Evolutionary conservation across 805 yeast genomes (phyloP).

Genomic region (Starmerella cellae): DNA sequence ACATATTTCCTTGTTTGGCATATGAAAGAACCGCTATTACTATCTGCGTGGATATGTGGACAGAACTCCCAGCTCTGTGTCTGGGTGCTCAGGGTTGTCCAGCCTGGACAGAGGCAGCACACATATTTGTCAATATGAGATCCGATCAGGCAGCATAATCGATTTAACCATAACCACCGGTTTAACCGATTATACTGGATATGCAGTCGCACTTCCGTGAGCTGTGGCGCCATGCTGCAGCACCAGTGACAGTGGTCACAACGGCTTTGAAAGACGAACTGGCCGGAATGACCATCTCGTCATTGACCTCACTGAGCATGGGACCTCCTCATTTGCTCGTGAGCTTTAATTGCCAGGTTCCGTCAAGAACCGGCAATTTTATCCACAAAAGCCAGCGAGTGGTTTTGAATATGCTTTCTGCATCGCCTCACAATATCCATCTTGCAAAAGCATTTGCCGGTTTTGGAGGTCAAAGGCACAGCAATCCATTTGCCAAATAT

Average conservation of each 20-base stretch:
- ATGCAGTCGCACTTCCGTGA: slow-evolving; percentile 10
- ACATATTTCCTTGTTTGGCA: too few relatives aligned
- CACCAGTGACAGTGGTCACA: slow-evolving; percentile 49
- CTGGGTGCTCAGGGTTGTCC: too few relatives aligned
- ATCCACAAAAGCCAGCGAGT: slow-evolving; percentile 40
- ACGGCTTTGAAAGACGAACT: slow-evolving; percentile 33
- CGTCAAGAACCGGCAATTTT: slow-evolving; percentile 63
- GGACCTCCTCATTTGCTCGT: slow-evolving; percentile 56
- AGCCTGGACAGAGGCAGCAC: too few relatives aligned
- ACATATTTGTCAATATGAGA: too few relatives aligned
- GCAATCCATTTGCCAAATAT: slow-evolving; percentile 26
- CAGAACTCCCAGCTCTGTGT: too few relatives aligned
- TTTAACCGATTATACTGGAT: too few relatives aligned
- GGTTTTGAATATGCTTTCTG: slow-evolving; percentile 66
- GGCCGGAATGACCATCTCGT: slow-evolving; percentile 70
- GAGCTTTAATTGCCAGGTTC: slow-evolving; percentile 76
- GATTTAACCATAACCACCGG: too few relatives aligned
- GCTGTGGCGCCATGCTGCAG: slow-evolving; percentile 34
- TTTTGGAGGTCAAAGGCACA: slow-evolving; percentile 30
- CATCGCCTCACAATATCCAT: slow-evolving; percentile 39
- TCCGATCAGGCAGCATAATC: too few relatives aligned
- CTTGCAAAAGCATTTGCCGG: slow-evolving; percentile 58
- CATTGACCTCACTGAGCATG: slow-evolving; percentile 70
- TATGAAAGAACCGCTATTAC: too few relatives aligned
- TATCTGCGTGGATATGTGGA: too few relatives aligned